Base-by-base conservation (phyloP, 345 rosid species). In the Camelina sativa region DNA sequence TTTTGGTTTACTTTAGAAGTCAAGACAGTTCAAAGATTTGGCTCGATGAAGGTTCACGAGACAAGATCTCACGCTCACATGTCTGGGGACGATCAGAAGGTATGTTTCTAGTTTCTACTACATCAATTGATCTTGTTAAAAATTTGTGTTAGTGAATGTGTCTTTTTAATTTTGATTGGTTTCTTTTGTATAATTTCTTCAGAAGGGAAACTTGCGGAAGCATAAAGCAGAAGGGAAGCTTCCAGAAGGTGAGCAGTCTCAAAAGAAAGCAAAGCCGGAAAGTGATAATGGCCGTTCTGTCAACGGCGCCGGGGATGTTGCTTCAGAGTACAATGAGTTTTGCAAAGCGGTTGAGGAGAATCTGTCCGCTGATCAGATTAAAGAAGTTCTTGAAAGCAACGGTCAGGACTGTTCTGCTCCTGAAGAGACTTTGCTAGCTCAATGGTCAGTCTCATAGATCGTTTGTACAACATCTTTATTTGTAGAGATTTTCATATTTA, bases 1-100 rank as follows among this genome's bases (percentile, higher is more conserved):
- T 54, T 54, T 54, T 19, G 16, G 48, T 67, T 59, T 35, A 2
- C 22, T 32, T 34, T 28, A 6, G 7, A 58, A 58, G 43, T 58
- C 62, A 56, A 37, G n/a, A 50, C 38, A 35, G 34, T 51, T 67
- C 17, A n/a, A 16, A 34, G 41, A 54, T 17, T 48, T 37, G 19
- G 12, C 5, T 47, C 43, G 11, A 72, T 78, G 79, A 87, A 86
- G 91, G 89, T 87, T 22, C 92, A 85, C 67, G 97, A 93, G 73
- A 88, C 88, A 8, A 88, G 96, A 80, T 86, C 96, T 44, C 90
- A 82, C 68, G 81, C 79, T 2, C 90, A 84, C 59, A 75, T 81
- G 60, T 73, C 86, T 48, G 74, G 65, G 8, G 88, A 86, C 13
- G 96, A 91, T 4, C 86, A 83, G 23, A 89, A 82, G 68, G 80